Evolutionary conservation across 305 asterid species (phyloP), one percentile per base, ranked within the genome.

Genomic region (Fraxinus velutina): DNA sequence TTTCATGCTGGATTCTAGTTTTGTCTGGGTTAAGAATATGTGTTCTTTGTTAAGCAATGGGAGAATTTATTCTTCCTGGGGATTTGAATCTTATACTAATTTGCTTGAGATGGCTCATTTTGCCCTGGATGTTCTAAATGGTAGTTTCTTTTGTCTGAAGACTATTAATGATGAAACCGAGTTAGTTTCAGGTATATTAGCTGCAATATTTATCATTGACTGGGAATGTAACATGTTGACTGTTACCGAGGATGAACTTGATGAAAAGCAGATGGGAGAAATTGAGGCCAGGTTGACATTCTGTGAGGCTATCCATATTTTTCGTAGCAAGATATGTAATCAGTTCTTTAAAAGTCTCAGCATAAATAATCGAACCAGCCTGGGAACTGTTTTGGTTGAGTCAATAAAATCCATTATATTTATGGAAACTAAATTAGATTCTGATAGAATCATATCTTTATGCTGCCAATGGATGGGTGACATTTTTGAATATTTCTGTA

Each of bases 401-500:
- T 84, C 91, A 50, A 84, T 90, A 82, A 90, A 89, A 82, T 81
- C 82, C 83, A 89, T 90, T 81, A 66, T 87, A 68, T 84, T 89
- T 78, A 75, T 66, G 83, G 98, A 90, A 83, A 86, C 85, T 72
- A 79, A 78, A 78, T 81, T 87, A 86, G 90, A 88, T 82, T 79
- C 88, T 27, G 92, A 89, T 24, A 80, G 83, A 84, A 88, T 93
- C 82, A 81, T 91, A 86, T 88, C 93, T 52, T 87, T 90, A 36
- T 92, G 95, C 92, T 93, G 94, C 90, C 92, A 76, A 50, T 93
- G 96, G 96, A 80, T 89, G 84, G 86, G 88, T 55, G 93, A 88
- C 79, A 88, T 93, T 79, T 85, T 93, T 89, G 92, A 89, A 73
- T n/a, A 79, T 85, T 83, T 93, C 82, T 92, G 96, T 83, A 79